Conservation (phyloP, 1,284 basidiomycete genomes). For the Ceratobasidium sp. region DNA sequence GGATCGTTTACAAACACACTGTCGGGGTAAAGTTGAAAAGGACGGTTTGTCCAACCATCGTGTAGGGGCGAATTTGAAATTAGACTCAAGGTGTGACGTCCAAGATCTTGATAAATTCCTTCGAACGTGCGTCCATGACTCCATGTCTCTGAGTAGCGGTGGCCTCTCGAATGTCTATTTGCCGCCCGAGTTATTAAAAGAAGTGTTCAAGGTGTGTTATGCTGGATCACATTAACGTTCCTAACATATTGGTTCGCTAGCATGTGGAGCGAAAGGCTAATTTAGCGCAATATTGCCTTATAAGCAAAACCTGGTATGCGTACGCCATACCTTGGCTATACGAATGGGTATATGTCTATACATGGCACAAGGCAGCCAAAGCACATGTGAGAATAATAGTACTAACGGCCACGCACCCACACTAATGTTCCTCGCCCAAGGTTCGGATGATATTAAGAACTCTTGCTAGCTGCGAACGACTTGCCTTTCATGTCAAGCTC, state of each 20-base stretch:
- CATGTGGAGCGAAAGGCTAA: constrained; percentile 16
- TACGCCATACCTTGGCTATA: constrained; percentile 18
- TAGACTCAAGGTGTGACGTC: neutral
- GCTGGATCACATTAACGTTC: neutral
- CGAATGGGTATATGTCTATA: constrained; percentile 31
- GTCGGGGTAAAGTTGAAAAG: no score
- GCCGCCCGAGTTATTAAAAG: constrained; percentile 7
- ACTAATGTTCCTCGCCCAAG: neutral
- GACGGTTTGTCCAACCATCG: no score
- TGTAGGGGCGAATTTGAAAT: neutral
- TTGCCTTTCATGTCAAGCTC: constrained; percentile 24
- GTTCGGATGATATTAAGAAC: constrained; percentile 22
- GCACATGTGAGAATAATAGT: neutral
- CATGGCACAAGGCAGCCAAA: constrained; percentile 26
- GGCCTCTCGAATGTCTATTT: neutral
- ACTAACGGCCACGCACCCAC: neutral
- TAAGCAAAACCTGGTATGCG: constrained; percentile 14
- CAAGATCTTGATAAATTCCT: neutral
- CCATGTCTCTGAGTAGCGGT: neutral
- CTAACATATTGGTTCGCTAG: neutral
- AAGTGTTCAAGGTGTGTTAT: constrained; percentile 20
- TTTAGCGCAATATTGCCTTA: constrained; percentile 9
- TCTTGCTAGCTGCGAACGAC: neutral
- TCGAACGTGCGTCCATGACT: constrained; percentile 15
- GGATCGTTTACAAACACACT: no score